Evolutionary conservation across 73 alveolate species (phyloP).

Genomic region (Tetrahymena borealis): DNA sequence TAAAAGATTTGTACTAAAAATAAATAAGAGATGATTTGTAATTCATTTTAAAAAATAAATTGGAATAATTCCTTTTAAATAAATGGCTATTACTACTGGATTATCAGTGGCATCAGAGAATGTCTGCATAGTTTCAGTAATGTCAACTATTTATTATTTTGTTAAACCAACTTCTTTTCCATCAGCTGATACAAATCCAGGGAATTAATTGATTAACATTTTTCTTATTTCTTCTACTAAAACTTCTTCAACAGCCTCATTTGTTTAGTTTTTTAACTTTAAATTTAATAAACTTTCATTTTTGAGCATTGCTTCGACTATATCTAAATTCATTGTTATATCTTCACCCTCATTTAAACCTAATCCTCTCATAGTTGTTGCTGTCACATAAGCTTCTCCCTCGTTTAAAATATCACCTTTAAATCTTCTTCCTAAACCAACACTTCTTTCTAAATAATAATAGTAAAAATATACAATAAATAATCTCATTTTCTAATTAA

Average conservation of each 20-base stretch:
- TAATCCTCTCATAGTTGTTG: constrained; percentile 36
- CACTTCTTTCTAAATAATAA: constrained; percentile 19
- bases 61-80: too few species aligned
- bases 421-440: constrained; percentile 55
- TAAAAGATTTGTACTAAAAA: too few species aligned
- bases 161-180: not conserved
- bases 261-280: not conserved
- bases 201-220: not conserved
- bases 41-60: too few species aligned
- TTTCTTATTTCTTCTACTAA: not conserved
- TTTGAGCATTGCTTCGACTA: constrained; percentile 4
- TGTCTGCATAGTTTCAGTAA: too few species aligned
- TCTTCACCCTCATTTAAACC: constrained; percentile 3
- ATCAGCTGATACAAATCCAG: not conserved
- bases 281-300: not conserved
- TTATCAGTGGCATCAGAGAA: too few species aligned
- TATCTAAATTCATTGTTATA: not conserved
- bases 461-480: not conserved
- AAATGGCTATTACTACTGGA: too few species aligned
- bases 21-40: too few species aligned
- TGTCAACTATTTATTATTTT: not conserved
- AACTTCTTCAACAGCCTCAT: not conserved
- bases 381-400: constrained; percentile 38
- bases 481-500: not conserved
- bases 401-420: constrained; percentile 28